Evolutionary conservation across 1,284 basidiomycete genomes (phyloP), one percentile per base, ranked within the genome.

Genomic region (Sporisorium iseilematis-ciliati): DNA sequence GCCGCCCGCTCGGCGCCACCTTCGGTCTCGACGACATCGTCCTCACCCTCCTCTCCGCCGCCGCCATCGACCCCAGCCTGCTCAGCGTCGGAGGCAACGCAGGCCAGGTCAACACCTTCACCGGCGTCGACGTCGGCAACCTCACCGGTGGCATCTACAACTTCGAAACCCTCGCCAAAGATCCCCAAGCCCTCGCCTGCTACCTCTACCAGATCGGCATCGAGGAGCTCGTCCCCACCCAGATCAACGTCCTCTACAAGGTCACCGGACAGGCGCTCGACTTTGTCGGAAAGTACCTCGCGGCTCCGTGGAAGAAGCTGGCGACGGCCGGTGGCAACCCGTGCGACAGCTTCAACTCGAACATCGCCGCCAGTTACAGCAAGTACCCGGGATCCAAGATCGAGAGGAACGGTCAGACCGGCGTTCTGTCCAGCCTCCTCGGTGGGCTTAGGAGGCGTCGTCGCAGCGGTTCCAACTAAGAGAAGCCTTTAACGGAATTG

Each of bases 11-110:
- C 18, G 73, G 29, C 54, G 63, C 77, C 10, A 65, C 65, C 2
- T 80, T 78, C 53, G 75, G 75, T 41, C 66, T 80, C 20, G 78
- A 64, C 40, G 78, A 80, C 43, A 68, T 78, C 45, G 78, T 75
- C 16, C 42, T 66, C 12, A 80, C 69, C 35, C 72, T 80, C 14
- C 65, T 80, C 26, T 20, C 53, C 56, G 65, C 77, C 18, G 78
- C 57, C 21, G 11, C 46, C 26, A 65, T 61, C 40, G 63, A 80
- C 54, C 77, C 78, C 14, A 52, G 41, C 16, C 66, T 80, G 25
- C 62, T 80, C 45, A 55, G 53, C 48, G 46, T 80, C 45, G 78
- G 78, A 43, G 78, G 78, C 29, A 80, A 80, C 60, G 54, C 75
- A 4, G 78, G 78, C 25, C 62, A 69, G 40, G 78, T 80, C 58